Evolutionary conservation across 1,284 basidiomycete species (phyloP).

Genomic region (Cryptococcus sp.): DNA sequence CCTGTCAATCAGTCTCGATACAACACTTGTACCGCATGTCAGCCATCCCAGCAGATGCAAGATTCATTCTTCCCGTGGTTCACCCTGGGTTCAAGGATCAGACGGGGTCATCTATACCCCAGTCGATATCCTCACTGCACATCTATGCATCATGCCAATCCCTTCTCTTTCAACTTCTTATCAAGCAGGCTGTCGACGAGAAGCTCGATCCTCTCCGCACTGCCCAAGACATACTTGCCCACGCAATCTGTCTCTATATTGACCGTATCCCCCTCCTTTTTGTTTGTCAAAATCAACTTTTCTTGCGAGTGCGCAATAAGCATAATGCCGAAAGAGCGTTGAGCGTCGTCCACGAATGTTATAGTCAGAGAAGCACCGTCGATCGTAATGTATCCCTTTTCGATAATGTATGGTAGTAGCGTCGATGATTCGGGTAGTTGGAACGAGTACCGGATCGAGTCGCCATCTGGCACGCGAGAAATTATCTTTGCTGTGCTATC

Average conservation of each 20-base stretch:
- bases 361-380: conserved; percentile 94
- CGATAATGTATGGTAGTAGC: conserved; percentile 81
- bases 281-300: conserved; percentile 79
- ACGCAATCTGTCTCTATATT: conserved; percentile 76
- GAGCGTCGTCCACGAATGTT: conserved; percentile 73
- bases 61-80: too few relatives aligned
- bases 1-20: too few relatives aligned
- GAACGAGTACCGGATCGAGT: conserved; percentile 81
- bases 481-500: conserved; percentile 81
- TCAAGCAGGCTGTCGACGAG: conserved; percentile 74
- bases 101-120: too few relatives aligned
- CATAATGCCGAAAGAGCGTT: conserved; percentile 81
- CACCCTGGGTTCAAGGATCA: too few relatives aligned
- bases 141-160: conserved; percentile 1
- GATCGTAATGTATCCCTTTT: conserved; percentile 95
- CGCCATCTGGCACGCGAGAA: conserved; percentile 71
- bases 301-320: conserved; percentile 91
- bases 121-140: too few relatives aligned
- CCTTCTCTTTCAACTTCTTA: conserved; percentile 58
- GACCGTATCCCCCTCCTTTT: conserved; percentile 75
- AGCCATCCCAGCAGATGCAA: too few relatives aligned
- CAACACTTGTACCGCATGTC: too few relatives aligned
- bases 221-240: conserved; percentile 65
- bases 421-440: conserved; percentile 65
- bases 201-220: conserved; percentile 60